Evolutionary conservation across 305 asterid genomes (phyloP), one percentile per base, ranked within the genome.

Genomic region (Euphrasia arctica): DNA sequence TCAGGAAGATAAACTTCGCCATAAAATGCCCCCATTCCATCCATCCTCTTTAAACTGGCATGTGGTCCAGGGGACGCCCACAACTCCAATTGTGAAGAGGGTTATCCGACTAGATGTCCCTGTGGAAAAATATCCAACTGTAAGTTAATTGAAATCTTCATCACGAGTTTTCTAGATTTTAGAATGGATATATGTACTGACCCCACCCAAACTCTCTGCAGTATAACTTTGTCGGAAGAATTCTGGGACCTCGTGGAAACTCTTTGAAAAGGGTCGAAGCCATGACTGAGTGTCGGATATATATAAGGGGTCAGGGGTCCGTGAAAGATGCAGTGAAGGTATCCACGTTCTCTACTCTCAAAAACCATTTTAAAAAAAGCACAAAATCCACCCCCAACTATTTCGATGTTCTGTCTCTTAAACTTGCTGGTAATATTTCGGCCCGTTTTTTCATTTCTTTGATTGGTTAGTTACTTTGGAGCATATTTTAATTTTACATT

Each of bases 141-240:
- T 89, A 74, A 72, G 85, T 76, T 45, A 45, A 10, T 49, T 11
- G 62, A 47, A 14, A 13, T 29, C 39, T 70, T 70, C 36, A 18
- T 58, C 48, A 54, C 12, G 58, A 54, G 55, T 50, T 27, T 61
- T 67, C 6, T 2, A 31, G 14, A 27, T 43, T 34, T n/a, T 57
- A 47, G 43, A 41, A 55, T 15, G 54, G n/a, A 15, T 50, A 71
- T 36, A 36, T 36, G 43, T 43, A 4, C 70, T 72, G 60, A 55
- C 51, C 1, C 15, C 45, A 39, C 13, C 61, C 47, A 65, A 73
- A 73, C 60, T 39, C 62, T 55, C 11, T 76, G 71, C 85, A 89
- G 95, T 89, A 77, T 79, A 86, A 89, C 74, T 89, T 89, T 74
- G 96, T 89, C 8, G 96, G 96, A 60, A 83, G 95, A 66, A 86